These are phyloP conservation scores for Microbotryum scabiosae DNA, from an alignment of 1,284 basidiomycete genomes.

Conservation along the genomic window DNA sequence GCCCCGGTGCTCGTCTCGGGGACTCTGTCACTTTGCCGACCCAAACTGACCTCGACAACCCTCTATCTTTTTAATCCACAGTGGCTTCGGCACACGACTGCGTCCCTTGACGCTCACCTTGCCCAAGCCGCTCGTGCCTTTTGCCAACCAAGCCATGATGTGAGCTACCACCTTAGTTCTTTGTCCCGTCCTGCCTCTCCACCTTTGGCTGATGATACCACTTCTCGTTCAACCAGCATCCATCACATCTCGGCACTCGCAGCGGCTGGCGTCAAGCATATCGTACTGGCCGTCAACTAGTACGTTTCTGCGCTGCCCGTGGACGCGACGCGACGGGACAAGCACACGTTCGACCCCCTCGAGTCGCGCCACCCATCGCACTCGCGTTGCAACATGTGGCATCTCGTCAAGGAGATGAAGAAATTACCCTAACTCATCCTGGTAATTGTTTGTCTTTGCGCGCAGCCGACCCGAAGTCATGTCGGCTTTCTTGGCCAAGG, in stretches of 20 bases:
- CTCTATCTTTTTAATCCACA: too few species aligned
- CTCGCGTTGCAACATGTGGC: too few species aligned
- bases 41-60: too few species aligned
- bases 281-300: slow-evolving; percentile 49
- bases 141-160: slow-evolving; percentile 45
- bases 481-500: slow-evolving; percentile 47
- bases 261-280: slow-evolving; percentile 47
- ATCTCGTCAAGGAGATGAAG: too few species aligned
- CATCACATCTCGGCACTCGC: neutral
- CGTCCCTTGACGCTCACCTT: slow-evolving; percentile 46
- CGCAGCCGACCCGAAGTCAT: slow-evolving; percentile 38
- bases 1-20: neutral
- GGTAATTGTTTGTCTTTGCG: neutral
- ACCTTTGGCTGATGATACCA: neutral
- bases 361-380: too few species aligned
- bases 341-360: too few species aligned
- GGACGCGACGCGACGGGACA: too few species aligned
- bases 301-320: neutral
- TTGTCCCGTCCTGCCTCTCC: neutral
- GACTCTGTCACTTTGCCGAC: neutral
- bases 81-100: slow-evolving; percentile 46
- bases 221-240: neutral
- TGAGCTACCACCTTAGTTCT: neutral
- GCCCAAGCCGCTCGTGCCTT: slow-evolving; percentile 48
- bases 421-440: too few species aligned